These are phyloP conservation scores for Pyrenophora seminiperda DNA, from an alignment of 2,329 filamentous ascomycete species.

Conservation along the genomic window DNA sequence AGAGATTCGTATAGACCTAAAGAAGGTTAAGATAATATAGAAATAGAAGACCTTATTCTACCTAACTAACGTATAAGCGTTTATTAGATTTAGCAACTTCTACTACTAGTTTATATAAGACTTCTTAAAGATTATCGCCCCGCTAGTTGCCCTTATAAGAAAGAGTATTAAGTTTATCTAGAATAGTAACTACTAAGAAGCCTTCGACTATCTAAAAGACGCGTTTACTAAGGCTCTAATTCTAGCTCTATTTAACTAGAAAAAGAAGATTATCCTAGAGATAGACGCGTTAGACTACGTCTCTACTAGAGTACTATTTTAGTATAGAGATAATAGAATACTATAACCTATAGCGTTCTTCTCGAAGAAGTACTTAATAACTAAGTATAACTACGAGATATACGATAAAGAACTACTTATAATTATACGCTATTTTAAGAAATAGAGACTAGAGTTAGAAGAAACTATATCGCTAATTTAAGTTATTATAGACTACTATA, in stretches of 20 bases:
- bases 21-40: background rate
- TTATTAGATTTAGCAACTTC: background rate
- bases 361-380: slow-evolving; percentile 26
- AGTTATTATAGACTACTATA: slow-evolving; percentile 39
- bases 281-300: slow-evolving; percentile 9
- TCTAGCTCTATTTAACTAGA: background rate
- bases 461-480: slow-evolving; percentile 23
- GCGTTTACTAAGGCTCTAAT: background rate
- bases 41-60: background rate
- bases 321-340: slow-evolving; percentile 11
- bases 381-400: slow-evolving; percentile 43
- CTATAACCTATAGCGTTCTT: slow-evolving; percentile 27
- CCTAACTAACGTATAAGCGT: background rate
- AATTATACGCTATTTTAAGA: slow-evolving; percentile 35
- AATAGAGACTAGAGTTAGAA: slow-evolving; percentile 22
- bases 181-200: background rate
- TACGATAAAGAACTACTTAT: slow-evolving; percentile 47
- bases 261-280: background rate
- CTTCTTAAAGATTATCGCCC: slow-evolving; percentile 1
- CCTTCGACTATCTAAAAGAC: slow-evolving; percentile 1
- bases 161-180: too few relatives aligned
- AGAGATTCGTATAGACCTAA: background rate
- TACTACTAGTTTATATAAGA: background rate
- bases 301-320: slow-evolving; percentile 9
- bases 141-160: background rate